Conservation (phyloP, 495 filamentous ascomycete species). For the Pseudotulostoma volvatum region DNA sequence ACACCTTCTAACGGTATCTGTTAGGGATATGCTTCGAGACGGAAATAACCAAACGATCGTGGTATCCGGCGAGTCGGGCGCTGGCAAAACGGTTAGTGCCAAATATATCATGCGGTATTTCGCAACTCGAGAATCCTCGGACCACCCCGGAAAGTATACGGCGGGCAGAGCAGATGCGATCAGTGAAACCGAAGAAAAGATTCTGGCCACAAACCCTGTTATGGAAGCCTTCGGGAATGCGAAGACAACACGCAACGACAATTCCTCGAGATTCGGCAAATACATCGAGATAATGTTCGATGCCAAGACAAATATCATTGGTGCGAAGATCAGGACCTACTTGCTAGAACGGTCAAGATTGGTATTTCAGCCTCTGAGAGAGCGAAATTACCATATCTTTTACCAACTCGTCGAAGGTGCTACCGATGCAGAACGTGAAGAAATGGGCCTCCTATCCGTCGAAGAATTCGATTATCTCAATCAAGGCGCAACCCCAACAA, state of each 20-base stretch:
- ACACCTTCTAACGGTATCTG: slow-evolving; percentile 1
- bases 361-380: slow-evolving; percentile 96
- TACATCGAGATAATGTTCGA: slow-evolving; percentile 99
- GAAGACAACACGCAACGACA: slow-evolving; percentile 97
- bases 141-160: slow-evolving; percentile 61
- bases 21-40: slow-evolving; percentile 92
- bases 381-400: slow-evolving; percentile 98
- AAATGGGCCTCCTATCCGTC: slow-evolving; percentile 57
- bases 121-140: slow-evolving; percentile 88
- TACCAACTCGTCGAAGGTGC: slow-evolving; percentile 95
- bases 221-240: slow-evolving; percentile 99
- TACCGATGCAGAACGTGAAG: slow-evolving; percentile 65
- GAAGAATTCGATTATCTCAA: slow-evolving; percentile 94
- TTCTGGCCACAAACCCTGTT: slow-evolving; percentile 94
- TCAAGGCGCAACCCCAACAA: slow-evolving; percentile 77
- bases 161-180: slow-evolving; percentile 74
- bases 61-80: slow-evolving; percentile 95
- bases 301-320: slow-evolving; percentile 87
- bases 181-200: slow-evolving; percentile 97
- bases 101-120: slow-evolving; percentile 99
- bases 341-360: slow-evolving; percentile 87
- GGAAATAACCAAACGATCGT: slow-evolving; percentile 95
- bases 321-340: slow-evolving; percentile 91
- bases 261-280: slow-evolving; percentile 97
- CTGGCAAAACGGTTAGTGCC: slow-evolving; percentile 96